Percentiles rank a stretch among this genome's conserved stretches.
These are phyloP conservation scores for Neurospora sp. DNA, from an alignment of 495 filamentous ascomycete genomes.

Conservation along the genomic window DNA sequence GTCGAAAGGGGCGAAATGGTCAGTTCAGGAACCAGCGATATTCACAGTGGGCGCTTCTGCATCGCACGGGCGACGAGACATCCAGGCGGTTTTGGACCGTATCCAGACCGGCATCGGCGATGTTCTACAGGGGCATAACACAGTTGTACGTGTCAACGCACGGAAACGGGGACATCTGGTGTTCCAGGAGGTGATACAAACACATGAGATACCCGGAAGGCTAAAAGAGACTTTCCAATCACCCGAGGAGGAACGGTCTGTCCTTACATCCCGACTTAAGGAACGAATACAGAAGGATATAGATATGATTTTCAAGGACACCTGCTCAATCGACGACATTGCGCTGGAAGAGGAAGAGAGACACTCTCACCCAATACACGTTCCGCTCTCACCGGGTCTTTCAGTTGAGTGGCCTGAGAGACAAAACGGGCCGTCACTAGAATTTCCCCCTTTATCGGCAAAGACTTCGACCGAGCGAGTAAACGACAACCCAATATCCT, in stretches of 20 bases:
- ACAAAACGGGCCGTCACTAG: conserved; percentile 6
- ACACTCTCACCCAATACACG: conserved; percentile 3
- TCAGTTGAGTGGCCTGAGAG: conserved; percentile 4
- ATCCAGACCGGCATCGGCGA: conserved; percentile 37
- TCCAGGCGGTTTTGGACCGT: conserved; percentile 34
- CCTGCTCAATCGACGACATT: conserved; percentile 31
- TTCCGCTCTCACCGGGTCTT: neutral
- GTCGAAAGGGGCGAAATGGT: conserved; percentile 31
- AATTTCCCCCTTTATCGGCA: neutral
- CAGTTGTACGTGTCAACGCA: conserved; percentile 31
- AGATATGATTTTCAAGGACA: conserved; percentile 35
- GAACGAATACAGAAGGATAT: conserved; percentile 32
- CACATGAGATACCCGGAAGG: conserved; percentile 21
- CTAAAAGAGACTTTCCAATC: conserved; percentile 11
- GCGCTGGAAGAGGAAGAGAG: conserved; percentile 18
- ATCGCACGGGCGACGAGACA: conserved; percentile 26
- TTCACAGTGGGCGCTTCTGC: conserved; percentile 24
- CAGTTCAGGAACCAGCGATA: conserved; percentile 24
- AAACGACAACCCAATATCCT: conserved; percentile 6
- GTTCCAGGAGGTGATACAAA: conserved; percentile 35
- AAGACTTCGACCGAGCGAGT: neutral
- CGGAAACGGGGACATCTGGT: conserved; percentile 38
- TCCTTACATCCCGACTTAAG: conserved; percentile 23
- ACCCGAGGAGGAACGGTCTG: conserved; percentile 11
- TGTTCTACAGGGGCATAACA: conserved; percentile 33